Evolutionary conservation across 2,329 filamentous ascomycete genomes (phyloP).

Genomic region (Sclerotinia spermophila): DNA sequence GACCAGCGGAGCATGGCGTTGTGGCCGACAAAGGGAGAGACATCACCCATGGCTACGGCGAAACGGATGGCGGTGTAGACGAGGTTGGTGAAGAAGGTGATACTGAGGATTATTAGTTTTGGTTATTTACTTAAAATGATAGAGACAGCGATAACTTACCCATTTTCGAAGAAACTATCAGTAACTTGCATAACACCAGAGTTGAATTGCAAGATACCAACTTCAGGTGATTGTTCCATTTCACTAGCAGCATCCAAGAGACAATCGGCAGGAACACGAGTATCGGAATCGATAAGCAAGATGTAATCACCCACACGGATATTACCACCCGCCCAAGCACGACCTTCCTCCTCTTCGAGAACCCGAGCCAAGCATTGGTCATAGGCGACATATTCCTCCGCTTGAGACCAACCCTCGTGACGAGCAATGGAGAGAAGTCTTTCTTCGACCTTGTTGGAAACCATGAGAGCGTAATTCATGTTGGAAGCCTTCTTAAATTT

Average conservation of each 20-base stretch:
- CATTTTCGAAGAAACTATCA: slow-evolving; percentile 68
- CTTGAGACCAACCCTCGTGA: slow-evolving; percentile 57
- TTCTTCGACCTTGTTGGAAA: slow-evolving; percentile 36
- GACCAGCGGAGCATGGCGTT: slow-evolving; percentile 74
- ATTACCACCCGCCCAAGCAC: slow-evolving; percentile 79
- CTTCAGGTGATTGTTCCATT: slow-evolving; percentile 75
- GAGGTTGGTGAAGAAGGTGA: slow-evolving; percentile 69
- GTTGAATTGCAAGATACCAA: slow-evolving; percentile 74
- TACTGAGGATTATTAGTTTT: slow-evolving; percentile 32
- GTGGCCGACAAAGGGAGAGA: slow-evolving; percentile 77
- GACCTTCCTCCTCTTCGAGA: slow-evolving; percentile 59
- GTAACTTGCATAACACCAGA: slow-evolving; percentile 78
- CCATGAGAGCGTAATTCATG: slow-evolving; percentile 34
- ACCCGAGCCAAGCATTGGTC: slow-evolving; percentile 61
- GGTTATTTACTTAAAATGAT: accelerated
- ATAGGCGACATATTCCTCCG: slow-evolving; percentile 65
- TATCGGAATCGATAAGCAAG: slow-evolving; percentile 74
- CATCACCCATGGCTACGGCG: slow-evolving; percentile 72
- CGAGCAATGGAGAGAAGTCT: slow-evolving; percentile 3
- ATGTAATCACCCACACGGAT: slow-evolving; percentile 84
- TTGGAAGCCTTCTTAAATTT: slow-evolving; percentile 58
- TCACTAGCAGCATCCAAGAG: slow-evolving; percentile 76
- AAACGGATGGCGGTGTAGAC: slow-evolving; percentile 75
- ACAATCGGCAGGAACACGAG: slow-evolving; percentile 73
- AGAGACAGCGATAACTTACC: slow-evolving; percentile 29